Base-by-base conservation (phyloP, 2,329 filamentous ascomycete genomes). In the Ceratocystis harringtonii region DNA sequence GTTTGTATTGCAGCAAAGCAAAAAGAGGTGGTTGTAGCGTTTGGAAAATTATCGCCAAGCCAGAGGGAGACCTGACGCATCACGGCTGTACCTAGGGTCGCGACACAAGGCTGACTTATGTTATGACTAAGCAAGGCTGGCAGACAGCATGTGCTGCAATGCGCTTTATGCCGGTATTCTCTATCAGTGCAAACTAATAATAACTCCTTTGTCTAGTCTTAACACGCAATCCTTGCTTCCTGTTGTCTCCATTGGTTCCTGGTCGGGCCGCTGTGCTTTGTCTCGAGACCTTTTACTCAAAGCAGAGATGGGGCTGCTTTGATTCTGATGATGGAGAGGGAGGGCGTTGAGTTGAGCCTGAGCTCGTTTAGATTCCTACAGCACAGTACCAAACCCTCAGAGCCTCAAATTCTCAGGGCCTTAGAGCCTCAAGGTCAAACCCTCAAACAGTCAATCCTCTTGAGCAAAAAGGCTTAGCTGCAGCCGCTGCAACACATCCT, bases 121-220 rank as follows among this genome's bases (percentile, higher is more conserved):
- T 1, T 3, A 15, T 67, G 66, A 67, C 66, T 67, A 67, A 67
- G 66, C 66, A 58, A 63, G 63, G 63, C 63, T 65, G 17, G 45
- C n/a, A 52, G n/a, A 22, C 17, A 12, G 10, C 12, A 41, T 15
- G 36, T 41, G 36, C 36, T 41, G 36, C 36, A 41, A 41, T 41
- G 12, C 36, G 10, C 36, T 41, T 41, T 41, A 41, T 41, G 36
- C 36, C 36, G 36, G 10, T 10, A 48, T 48, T n/a, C 2, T 48
- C 7, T 48, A n/a, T 48, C 22, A 22, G 6, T n/a, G 17, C 19
- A 48, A n/a, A 30, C 44, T 19, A 32, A 15, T 15, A 32, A 15
- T 15, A 48, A n/a, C 8, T 57, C 52, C 52, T 30, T 57, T 32
- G 25, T 57, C 25, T 17, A 57, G 25, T 30, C 30, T 57, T 57